Evolutionary conservation across 108 stramenopile species (phyloP), one percentile per base, ranked within the genome.

Genomic region (Ochromonas danica): DNA sequence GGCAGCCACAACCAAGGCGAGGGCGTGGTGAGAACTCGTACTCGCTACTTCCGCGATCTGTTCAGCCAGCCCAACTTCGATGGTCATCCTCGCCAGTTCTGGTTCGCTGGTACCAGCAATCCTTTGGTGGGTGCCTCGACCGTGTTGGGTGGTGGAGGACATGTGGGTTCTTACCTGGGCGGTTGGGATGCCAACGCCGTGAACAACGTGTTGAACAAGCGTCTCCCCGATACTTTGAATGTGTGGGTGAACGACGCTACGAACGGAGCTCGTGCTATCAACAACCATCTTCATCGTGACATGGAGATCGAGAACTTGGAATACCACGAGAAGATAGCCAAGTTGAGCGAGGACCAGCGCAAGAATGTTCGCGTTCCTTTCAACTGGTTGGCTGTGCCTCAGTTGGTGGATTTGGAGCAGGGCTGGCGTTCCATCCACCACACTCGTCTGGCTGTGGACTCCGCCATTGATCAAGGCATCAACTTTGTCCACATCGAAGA

Each of bases 301-400:
- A 22, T 17, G 10, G 22, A 57, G 51, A 22, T 57, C 17, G 17
- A 57, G 22, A 10, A 57, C 22, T 57, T 57, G 51, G 51, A 57
- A 57, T 57, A 17, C 51, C 51, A 57, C 51, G 51, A 57, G 51
- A 57, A 57, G 51, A 17, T 57, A 22, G 51, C 10, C 17, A 57
- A 57, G 22, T 57, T 57, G 51, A 57, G 22, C 51, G 51, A 57
- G 51, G 51, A 57, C 51, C 10, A 57, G 51, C 51, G 51, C 51
- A 22, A 10, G 17, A 22, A 10, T 57, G 51, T 22, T 57, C 51
- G 51, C 22, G 51, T 22, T 10, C 51, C 10, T 10, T 17, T 57
- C 51, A 57, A 57, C 22, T 57, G 22, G 17, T 22, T 57, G 10
- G 22, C 51, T 22, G 17, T 17, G 22, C 51, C 51, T 10, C 10